A percentile compares a stretch with the other conserved stretches of the same genome.
Evolutionary conservation across 2,329 filamentous ascomycete genomes (phyloP).

Genomic region (Arthroderma sp.): DNA sequence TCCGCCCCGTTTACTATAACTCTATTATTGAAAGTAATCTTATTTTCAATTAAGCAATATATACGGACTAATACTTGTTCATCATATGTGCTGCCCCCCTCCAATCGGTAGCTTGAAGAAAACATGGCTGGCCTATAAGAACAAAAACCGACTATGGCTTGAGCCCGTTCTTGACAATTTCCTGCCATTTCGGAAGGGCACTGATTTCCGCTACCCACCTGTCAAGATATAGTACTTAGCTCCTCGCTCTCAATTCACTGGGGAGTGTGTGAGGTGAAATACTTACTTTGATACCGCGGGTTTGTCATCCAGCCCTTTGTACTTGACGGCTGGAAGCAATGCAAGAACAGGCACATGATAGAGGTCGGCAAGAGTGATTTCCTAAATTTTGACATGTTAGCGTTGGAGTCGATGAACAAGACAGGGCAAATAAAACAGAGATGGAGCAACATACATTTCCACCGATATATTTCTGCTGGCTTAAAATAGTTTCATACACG

Average conservation of each 20-base stretch:
- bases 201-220: constrained; percentile 6
- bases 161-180: constrained; percentile 1
- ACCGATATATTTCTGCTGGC: constrained; percentile 9
- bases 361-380: constrained; percentile 7
- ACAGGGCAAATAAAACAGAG: neutral
- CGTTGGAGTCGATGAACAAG: neutral
- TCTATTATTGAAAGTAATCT: too few species aligned
- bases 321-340: neutral
- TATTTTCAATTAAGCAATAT: too few species aligned
- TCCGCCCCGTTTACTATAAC: too few species aligned
- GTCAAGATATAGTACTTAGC: too few species aligned
- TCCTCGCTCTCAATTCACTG: too few species aligned
- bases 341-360: constrained; percentile 6
- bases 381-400: constrained; percentile 1
- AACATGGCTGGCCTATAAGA: too few species aligned
- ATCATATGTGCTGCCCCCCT: too few species aligned
- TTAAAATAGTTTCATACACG: constrained; percentile 8
- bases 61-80: too few species aligned
- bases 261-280: neutral
- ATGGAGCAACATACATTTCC: constrained; percentile 4
- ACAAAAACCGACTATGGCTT: too few species aligned
- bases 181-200: constrained; percentile 4
- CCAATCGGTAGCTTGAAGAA: too few species aligned
- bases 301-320: constrained; percentile 5
- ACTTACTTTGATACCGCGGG: constrained; percentile 7